Conservation (phyloP, 2,329 filamentous ascomycete genomes). For the Bimuria novae-zelandiae region DNA sequence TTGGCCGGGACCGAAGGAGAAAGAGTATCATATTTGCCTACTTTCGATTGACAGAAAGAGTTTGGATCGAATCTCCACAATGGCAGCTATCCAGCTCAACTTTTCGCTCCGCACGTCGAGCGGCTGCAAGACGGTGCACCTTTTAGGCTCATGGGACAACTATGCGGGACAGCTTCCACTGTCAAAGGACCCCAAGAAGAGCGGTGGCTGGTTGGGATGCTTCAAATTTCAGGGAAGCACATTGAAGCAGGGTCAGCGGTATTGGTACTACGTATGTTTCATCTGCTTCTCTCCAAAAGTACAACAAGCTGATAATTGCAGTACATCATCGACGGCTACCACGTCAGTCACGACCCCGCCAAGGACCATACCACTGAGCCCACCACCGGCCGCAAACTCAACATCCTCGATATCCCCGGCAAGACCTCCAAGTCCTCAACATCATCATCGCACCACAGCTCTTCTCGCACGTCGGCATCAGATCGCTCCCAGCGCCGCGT, state of each 20-base stretch:
- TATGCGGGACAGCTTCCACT: conserved; percentile 94
- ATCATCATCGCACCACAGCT: conserved; percentile 46
- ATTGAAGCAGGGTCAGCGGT: conserved; percentile 85
- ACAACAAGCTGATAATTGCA: conserved; percentile 9
- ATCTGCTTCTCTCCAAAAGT: not conserved
- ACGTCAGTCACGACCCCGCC: conserved; percentile 94
- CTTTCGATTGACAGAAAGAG: conserved; percentile 25
- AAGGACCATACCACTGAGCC: conserved; percentile 89
- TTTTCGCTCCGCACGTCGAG: conserved; percentile 95
- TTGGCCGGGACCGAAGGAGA: conserved; percentile 39
- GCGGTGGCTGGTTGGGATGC: conserved; percentile 91
- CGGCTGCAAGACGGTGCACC: conserved; percentile 95
- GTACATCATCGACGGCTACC: conserved; percentile 99
- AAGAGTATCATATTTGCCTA: conserved; percentile 28
- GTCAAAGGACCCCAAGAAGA: conserved; percentile 87
- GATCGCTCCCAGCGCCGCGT: conserved; percentile 57
- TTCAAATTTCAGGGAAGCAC: conserved; percentile 92
- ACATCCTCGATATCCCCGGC: conserved; percentile 89
- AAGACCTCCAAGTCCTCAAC: conserved; percentile 49
- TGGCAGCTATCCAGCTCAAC: conserved; percentile 91
- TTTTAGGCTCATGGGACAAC: conserved; percentile 98
- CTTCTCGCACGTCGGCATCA: conserved; percentile 52
- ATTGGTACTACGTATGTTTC: conserved; percentile 88
- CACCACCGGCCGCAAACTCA: conserved; percentile 94
- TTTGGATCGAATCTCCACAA: conserved; percentile 49